These are phyloP conservation scores for Ensete glaucum DNA, from an alignment of 176 grass and related monocot species.

Conservation along the genomic window DNA sequence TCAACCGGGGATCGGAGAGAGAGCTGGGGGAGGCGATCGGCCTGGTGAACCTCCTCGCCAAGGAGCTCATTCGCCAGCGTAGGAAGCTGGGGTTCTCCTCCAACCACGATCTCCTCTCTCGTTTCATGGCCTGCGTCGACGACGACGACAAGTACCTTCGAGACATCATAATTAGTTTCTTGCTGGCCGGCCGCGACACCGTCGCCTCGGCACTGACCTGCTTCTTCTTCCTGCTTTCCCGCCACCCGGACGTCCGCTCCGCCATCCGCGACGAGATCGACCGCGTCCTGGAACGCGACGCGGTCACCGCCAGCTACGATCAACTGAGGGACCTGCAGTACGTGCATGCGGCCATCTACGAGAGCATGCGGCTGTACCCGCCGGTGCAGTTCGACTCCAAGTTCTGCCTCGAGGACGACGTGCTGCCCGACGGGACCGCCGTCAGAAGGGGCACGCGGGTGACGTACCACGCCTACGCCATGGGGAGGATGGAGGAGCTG, in stretches of 20 bases:
- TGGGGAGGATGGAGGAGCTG: slow-evolving; percentile 6
- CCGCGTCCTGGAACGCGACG: neutral
- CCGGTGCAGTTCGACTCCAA: slow-evolving; percentile 16
- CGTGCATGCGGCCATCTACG: slow-evolving; percentile 11
- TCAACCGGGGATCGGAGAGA: neutral
- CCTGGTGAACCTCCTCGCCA: neutral
- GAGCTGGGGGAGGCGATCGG: neutral
- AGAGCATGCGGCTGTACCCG: slow-evolving; percentile 6
- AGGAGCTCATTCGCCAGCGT: neutral
- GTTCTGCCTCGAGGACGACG: slow-evolving; percentile 8
- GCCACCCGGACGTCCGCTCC: neutral
- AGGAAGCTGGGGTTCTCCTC: neutral
- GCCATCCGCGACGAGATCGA: neutral
- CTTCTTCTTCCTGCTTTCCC: slow-evolving; percentile 6
- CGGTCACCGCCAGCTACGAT: neutral
- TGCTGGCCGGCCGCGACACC: slow-evolving; percentile 11
- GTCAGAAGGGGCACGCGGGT: neutral
- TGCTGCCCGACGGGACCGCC: slow-evolving; percentile 3
- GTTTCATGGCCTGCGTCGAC: neutral
- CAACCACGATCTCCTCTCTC: neutral
- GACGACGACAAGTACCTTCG: slow-evolving; percentile 2
- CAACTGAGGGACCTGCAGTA: neutral
- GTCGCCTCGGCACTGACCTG: slow-evolving; percentile 3
- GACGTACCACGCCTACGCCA: slow-evolving; percentile 14
- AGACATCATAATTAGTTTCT: slow-evolving; percentile 3